Base-by-base conservation (phyloP, 2,329 filamentous ascomycete species). In the Macrophomina tecta region DNA sequence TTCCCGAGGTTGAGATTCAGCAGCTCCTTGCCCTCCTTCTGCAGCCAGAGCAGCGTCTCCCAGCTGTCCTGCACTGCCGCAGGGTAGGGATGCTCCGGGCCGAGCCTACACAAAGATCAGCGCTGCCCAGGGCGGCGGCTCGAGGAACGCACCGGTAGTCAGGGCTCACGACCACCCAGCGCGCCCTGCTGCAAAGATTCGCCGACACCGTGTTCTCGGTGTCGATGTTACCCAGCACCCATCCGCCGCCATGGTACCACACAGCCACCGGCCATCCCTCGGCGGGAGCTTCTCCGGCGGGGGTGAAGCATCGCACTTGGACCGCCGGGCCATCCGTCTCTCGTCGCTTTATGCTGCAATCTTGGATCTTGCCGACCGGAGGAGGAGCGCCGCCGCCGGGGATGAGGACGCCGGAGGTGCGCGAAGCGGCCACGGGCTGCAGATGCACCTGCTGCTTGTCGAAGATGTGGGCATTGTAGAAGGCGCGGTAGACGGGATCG, bases 231-330 rank as follows among this genome's bases (percentile, higher is more conserved):
- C 79, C 79, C 62, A 78, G 72, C 4, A 75, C 79, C 78, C 78
- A 81, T 2, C 79, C 79, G 5, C 79, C 79, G 28, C 79, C 79
- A 52, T 81, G 79, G 30, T 76, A 77, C 79, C 79, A 81, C 8
- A 81, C 64, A n/a, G 80, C 72, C 5, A 73, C 71, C 2, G 79
- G 78, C 78, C 78, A 80, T 2, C 75, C 78, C 5, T 67, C 66
- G 0, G 64, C 64, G 6, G 74, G 73, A 23, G 67, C 58, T 1
- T 70, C 51, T 2, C 71, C 70, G 1, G 68, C 69, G 2, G 78
- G 79, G 2, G 69, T 72, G 61, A 78, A 81, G 7, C 76, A 71
- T n/a, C 79, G 72, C 5, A 76, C 70, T 4, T 71, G 69, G 36
- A 78, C 78, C 11, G 69, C 69, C 5, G 68, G 71, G 0, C 80